These are phyloP conservation scores for Wickerhamiella domercqiae DNA, from an alignment of 805 yeast genomes.

Conservation along the genomic window DNA sequence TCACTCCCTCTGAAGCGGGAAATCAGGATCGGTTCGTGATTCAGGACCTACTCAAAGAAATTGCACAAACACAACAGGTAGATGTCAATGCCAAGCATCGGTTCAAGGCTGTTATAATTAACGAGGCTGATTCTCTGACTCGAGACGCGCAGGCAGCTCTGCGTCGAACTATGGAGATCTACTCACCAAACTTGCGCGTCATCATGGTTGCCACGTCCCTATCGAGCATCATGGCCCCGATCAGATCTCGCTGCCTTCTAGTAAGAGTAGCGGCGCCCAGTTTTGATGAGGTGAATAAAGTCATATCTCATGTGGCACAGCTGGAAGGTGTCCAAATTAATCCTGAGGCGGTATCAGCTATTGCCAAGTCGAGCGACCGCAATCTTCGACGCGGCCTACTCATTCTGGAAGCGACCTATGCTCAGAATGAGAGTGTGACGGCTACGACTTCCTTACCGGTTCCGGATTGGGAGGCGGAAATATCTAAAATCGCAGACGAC, in stretches of 20 bases:
- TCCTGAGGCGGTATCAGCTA: conserved; percentile 29
- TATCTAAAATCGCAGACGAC: conserved; percentile 44
- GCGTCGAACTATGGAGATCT: conserved; percentile 59
- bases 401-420: conserved; percentile 59
- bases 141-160: conserved; percentile 87
- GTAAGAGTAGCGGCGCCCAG: conserved; percentile 80
- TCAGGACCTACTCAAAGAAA: conserved; percentile 83
- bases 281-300: conserved; percentile 37
- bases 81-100: conserved; percentile 44
- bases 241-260: conserved; percentile 78
- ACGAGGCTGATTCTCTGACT: conserved; percentile 93
- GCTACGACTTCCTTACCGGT: conserved; percentile 38
- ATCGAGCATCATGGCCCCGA: conserved; percentile 84
- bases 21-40: conserved; percentile 89
- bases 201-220: conserved; percentile 78
- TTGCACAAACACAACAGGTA: conserved; percentile 92
- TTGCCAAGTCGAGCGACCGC: conserved; percentile 44
- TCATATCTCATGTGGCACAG: conserved; percentile 39
- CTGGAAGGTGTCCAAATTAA: conserved; percentile 37
- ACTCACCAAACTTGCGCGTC: conserved; percentile 66
- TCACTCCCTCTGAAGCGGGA: conserved; percentile 95
- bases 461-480: conserved; percentile 85
- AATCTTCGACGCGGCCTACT: conserved; percentile 67
- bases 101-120: conserved; percentile 70
- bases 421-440: conserved; percentile 20